Evolutionary conservation across 352 stramenopile genomes (phyloP).

Genomic region (Phytophthora sojae): DNA sequence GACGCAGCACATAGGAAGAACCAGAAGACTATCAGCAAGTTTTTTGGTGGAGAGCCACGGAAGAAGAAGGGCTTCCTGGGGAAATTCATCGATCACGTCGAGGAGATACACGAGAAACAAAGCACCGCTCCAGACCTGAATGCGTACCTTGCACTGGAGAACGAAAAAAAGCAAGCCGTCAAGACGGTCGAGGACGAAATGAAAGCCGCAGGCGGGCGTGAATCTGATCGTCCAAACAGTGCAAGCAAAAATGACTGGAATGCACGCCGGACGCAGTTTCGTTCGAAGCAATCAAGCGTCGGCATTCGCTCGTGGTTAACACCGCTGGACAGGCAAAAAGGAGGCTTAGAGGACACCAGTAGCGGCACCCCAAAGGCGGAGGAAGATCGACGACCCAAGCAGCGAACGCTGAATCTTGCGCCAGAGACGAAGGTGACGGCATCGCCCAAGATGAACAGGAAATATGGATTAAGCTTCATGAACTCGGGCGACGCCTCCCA

Average conservation of each 20-base stretch:
- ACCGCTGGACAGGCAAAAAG: conserved; percentile 8
- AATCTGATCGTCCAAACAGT: conserved; percentile 2
- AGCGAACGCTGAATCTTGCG: conserved; percentile 24
- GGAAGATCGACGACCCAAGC: conserved; percentile 10
- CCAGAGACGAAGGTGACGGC: neutral
- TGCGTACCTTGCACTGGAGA: conserved; percentile 43
- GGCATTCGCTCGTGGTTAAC: conserved; percentile 30
- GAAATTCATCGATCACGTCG: conserved; percentile 40
- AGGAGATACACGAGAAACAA: conserved; percentile 43
- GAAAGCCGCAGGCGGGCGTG: conserved; percentile 6
- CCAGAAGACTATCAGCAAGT: conserved; percentile 33
- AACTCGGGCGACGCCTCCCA: conserved; percentile 8
- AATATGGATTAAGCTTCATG: conserved; percentile 24
- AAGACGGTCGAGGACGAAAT: conserved; percentile 11
- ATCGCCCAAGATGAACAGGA: conserved; percentile 26
- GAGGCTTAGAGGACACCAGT: conserved; percentile 19
- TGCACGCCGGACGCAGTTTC: conserved; percentile 25
- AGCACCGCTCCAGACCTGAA: conserved; percentile 24
- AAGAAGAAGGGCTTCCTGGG: conserved; percentile 37
- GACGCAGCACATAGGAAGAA: conserved; percentile 2
- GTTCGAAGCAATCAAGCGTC: conserved; percentile 13
- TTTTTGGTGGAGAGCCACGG: conserved; percentile 19
- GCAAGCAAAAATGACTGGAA: conserved; percentile 26
- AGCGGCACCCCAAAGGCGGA: conserved; percentile 8
- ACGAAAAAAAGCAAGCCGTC: conserved; percentile 23